A percentile compares a stretch with the other conserved stretches of the same genome.
These are phyloP conservation scores for Xylaria polymorpha DNA, from an alignment of 2,329 filamentous ascomycete species.

Conservation along the genomic window DNA sequence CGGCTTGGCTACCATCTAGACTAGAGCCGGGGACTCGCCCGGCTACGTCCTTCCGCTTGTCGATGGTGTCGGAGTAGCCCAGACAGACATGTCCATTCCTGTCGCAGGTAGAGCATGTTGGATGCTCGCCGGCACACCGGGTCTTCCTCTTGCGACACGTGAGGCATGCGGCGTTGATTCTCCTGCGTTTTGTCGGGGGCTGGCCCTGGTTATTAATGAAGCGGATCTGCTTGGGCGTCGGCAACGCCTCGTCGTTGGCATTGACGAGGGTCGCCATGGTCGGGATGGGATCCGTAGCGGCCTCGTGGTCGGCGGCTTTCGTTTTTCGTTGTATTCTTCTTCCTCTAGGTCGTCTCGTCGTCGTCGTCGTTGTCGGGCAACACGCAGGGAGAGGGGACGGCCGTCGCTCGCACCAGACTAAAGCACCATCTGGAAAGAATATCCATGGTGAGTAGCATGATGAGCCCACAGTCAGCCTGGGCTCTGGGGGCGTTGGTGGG, in stretches of 20 bases:
- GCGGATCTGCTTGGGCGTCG: constrained; percentile 71
- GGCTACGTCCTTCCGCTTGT: constrained; percentile 56
- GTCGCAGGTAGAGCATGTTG: constrained; percentile 76
- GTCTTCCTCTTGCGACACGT: constrained; percentile 83
- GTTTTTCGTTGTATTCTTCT: not conserved
- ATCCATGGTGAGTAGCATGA: constrained; percentile 25
- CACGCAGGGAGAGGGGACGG: constrained; percentile 24
- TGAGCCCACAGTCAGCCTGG: constrained; percentile 35
- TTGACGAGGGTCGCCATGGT: constrained; percentile 62
- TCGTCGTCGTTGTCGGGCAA: constrained; percentile 3
- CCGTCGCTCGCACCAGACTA: constrained; percentile 32
- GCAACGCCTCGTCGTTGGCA: constrained; percentile 51
- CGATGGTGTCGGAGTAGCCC: constrained; percentile 70
- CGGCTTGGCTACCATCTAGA: constrained; percentile 44
- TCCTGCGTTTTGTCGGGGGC: constrained; percentile 80
- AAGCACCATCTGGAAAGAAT: constrained; percentile 37
- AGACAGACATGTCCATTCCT: constrained; percentile 77
- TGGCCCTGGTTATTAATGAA: constrained; percentile 87
- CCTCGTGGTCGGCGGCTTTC: constrained; percentile 6
- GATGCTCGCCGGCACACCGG: constrained; percentile 78
- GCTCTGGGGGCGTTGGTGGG: constrained; percentile 28
- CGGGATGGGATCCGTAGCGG: constrained; percentile 15
- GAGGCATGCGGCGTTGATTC: constrained; percentile 82
- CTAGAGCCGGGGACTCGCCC: constrained; percentile 27
- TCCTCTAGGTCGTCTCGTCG: constrained; percentile 5